These are phyloP conservation scores for Crepidotus variabilis DNA, from an alignment of 768 basidiomycete genomes.

Conservation along the genomic window DNA sequence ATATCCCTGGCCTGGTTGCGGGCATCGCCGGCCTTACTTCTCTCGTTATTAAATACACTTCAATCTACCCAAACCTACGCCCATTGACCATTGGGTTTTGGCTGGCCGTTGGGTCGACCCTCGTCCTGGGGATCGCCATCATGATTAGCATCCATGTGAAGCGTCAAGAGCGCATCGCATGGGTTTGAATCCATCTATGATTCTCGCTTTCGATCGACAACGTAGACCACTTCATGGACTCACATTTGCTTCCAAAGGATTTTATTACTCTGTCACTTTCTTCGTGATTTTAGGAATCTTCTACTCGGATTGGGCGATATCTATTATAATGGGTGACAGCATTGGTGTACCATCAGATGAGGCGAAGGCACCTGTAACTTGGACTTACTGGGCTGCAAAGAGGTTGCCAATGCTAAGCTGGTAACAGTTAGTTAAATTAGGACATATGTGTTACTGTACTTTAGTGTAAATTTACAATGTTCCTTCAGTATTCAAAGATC, in stretches of 20 bases:
- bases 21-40: neutral
- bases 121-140: neutral
- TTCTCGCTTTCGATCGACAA: too few relatives aligned
- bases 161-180: too few relatives aligned
- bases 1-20: neutral
- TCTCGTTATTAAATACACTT: neutral
- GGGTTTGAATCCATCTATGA: too few relatives aligned
- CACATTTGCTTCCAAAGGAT: too few relatives aligned
- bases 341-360: slow-evolving; percentile 22
- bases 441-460: too few relatives aligned
- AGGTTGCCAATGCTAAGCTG: slow-evolving; percentile 23
- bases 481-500: too few relatives aligned
- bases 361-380: slow-evolving; percentile 21
- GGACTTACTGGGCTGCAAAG: slow-evolving; percentile 25
- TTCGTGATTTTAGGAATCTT: too few relatives aligned
- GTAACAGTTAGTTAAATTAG: too few relatives aligned
- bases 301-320: slow-evolving; percentile 17
- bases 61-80: neutral
- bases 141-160: too few relatives aligned
- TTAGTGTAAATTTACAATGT: too few relatives aligned
- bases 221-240: too few relatives aligned
- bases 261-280: too few relatives aligned
- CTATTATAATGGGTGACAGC: slow-evolving; percentile 22
- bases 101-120: neutral
- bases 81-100: neutral